Evolutionary conservation across 2,329 filamentous ascomycete species (phyloP).

Genomic region (Fusarium scirpi): DNA sequence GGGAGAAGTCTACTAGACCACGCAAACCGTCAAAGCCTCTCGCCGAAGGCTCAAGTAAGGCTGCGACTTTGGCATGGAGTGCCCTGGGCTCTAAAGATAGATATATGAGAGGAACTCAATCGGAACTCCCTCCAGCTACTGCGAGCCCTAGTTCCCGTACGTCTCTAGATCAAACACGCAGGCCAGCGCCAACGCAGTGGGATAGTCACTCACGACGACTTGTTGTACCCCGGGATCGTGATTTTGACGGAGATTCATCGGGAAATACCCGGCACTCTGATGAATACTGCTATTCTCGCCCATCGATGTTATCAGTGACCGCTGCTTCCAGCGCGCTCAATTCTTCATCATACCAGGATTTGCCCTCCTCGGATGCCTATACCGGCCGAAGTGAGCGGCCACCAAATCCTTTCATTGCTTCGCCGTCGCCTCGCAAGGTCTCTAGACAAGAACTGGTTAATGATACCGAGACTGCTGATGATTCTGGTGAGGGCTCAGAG

Average conservation of each 20-base stretch:
- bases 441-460: conserved; percentile 33
- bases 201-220: conserved; percentile 67
- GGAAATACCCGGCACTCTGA: conserved; percentile 54
- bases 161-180: conserved; percentile 51
- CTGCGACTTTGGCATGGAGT: conserved; percentile 73
- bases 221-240: conserved; percentile 55
- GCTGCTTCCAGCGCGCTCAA: conserved; percentile 68
- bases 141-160: conserved; percentile 41
- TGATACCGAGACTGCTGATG: conserved; percentile 35
- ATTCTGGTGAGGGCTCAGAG: conserved; percentile 41
- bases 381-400: conserved; percentile 35
- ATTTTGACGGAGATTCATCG: conserved; percentile 49
- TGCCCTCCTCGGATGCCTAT: conserved; percentile 30
- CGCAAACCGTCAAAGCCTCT: conserved; percentile 58
- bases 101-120: conserved; percentile 42
- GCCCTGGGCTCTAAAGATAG: conserved; percentile 58
- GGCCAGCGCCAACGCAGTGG: conserved; percentile 59
- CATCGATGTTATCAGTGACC: conserved; percentile 65
- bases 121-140: conserved; percentile 41
- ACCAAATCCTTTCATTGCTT: conserved; percentile 18
- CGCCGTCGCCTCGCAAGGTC: conserved; percentile 30
- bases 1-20: conserved; percentile 57
- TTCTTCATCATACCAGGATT: conserved; percentile 48
- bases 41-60: conserved; percentile 70
- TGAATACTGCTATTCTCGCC: conserved; percentile 54